A percentile compares a stretch with the other conserved stretches of the same genome.
Conservation (phyloP, 441 rosid genomes). For the Sinapis alba region DNA sequence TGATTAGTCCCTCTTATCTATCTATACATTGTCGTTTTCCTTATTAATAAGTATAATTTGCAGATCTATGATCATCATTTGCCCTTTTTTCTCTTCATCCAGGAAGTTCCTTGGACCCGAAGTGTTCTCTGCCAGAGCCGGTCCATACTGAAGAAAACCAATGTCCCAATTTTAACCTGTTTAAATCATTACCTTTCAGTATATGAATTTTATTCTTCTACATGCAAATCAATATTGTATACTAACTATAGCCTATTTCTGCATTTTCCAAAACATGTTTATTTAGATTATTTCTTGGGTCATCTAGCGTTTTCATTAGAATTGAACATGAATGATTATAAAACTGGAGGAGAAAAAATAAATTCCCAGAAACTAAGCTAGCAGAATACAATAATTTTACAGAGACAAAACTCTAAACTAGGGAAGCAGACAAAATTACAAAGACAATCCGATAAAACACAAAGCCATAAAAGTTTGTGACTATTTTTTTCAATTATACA, state of each 20-base stretch:
- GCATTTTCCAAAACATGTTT: neutral
- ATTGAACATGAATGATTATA: neutral
- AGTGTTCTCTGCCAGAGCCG: neutral
- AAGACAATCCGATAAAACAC: neutral
- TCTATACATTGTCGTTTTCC: constrained; percentile 3
- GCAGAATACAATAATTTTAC: neutral
- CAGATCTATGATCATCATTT: neutral
- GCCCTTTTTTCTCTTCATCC: neutral
- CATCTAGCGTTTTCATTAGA: neutral
- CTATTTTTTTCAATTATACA: neutral
- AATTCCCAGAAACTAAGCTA: neutral
- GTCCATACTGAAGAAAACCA: neutral
- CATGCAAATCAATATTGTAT: neutral
- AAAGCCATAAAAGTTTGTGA: neutral
- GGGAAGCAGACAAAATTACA: neutral
- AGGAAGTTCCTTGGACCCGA: neutral
- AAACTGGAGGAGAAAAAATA: neutral
- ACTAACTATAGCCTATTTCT: neutral
- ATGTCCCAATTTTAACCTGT: neutral
- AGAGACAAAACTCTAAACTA: neutral
- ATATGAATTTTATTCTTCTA: neutral
- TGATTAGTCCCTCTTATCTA: constrained; percentile 16
- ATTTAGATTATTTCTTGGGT: neutral
- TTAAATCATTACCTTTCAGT: neutral
- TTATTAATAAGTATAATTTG: neutral